Evolutionary conservation across 805 yeast species (phyloP).

Genomic region (Wickerhamomyces xylosicus): DNA sequence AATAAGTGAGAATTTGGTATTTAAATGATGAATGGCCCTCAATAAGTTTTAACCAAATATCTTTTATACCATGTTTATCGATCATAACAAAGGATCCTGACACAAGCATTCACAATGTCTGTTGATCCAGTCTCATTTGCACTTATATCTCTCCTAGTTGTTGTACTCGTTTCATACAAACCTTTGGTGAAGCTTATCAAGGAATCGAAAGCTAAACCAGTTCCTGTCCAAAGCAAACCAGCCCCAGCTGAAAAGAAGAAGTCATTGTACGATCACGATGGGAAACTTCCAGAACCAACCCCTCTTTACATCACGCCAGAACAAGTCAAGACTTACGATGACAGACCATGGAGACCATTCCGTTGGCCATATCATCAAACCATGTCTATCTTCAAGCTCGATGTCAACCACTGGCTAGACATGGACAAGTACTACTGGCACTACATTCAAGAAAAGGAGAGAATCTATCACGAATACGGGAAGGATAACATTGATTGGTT

Average conservation of each 20-base stretch:
- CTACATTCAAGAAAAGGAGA: constrained; percentile 51
- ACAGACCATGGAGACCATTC: constrained; percentile 75
- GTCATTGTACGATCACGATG: constrained; percentile 4
- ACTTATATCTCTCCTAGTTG: background rate
- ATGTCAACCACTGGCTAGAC: constrained; percentile 67
- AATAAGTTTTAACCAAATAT: too few species aligned
- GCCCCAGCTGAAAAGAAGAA: background rate
- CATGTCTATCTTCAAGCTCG: constrained; percentile 64
- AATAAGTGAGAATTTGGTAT: too few species aligned
- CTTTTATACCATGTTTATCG: too few species aligned
- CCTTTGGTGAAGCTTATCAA: background rate
- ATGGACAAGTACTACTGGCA: constrained; percentile 70
- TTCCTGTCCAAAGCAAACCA: background rate
- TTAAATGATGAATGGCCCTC: too few species aligned
- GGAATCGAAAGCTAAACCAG: background rate
- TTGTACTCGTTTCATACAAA: background rate
- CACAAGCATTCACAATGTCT: background rate
- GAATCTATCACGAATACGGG: constrained; percentile 49
- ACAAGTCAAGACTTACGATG: constrained; percentile 54
- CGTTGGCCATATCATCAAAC: constrained; percentile 77
- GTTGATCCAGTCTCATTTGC: background rate
- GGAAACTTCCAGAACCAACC: constrained; percentile 27
- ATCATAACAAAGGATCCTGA: background rate
- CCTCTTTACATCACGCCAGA: constrained; percentile 60
- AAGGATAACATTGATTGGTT: constrained; percentile 54